phyloP scores from a whole-genome alignment of 805 yeast species.

The Starmerella powellii region DNA sequence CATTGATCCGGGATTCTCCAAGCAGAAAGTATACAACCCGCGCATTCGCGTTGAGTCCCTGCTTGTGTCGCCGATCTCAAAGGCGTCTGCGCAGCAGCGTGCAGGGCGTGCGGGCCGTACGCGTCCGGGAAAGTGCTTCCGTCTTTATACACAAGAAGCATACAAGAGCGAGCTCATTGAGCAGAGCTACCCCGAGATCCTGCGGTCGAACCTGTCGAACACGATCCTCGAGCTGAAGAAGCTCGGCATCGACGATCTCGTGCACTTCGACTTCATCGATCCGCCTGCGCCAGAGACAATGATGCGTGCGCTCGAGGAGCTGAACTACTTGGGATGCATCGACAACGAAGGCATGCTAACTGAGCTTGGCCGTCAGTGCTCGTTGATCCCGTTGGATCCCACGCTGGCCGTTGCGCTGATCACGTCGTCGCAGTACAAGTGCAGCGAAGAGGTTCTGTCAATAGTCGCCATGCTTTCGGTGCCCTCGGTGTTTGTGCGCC shows the following conservation, averaged over 20 bases:
- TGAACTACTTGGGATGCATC: conserved; percentile 78
- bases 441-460: conserved; percentile 79
- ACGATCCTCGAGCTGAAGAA: conserved; percentile 89
- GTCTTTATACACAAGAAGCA: conserved; percentile 93
- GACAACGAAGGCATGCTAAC: conserved; percentile 89
- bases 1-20: conserved; percentile 93
- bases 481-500: conserved; percentile 90
- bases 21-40: conserved; percentile 93
- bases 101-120: conserved; percentile 99
- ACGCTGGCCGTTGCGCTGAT: conserved; percentile 87
- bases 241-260: conserved; percentile 88
- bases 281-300: conserved; percentile 99
- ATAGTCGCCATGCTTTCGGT: conserved; percentile 85
- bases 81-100: conserved; percentile 95
- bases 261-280: conserved; percentile 96
- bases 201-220: conserved; percentile 78
- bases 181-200: conserved; percentile 91
- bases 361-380: conserved; percentile 76
- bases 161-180: conserved; percentile 86
- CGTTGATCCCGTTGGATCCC: conserved; percentile 92
- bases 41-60: conserved; percentile 89
- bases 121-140: conserved; percentile 93
- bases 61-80: conserved; percentile 89
- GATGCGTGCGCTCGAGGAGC: conserved; percentile 97
- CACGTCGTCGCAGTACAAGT: conserved; percentile 70